phyloP scores from a whole-genome alignment of 805 yeast species.

The Cyberlindnera mississippiensis region DNA sequence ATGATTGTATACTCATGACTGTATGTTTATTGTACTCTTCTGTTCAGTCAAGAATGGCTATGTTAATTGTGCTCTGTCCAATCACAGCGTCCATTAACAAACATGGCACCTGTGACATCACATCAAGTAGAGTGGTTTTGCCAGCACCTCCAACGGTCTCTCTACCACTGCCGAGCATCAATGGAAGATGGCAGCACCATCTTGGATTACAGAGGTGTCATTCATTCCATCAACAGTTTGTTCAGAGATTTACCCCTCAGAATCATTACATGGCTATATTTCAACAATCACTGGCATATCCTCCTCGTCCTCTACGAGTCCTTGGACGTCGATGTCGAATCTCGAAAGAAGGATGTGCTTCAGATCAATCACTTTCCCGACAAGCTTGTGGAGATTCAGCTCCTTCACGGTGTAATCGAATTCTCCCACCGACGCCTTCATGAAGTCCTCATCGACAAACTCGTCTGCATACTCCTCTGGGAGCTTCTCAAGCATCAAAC shows the following conservation, averaged over 20 bases:
- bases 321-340: slow-evolving; percentile 19
- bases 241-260: no score
- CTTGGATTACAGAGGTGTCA: no score
- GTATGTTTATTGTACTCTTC: no score
- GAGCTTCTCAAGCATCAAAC: slow-evolving; percentile 35
- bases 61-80: no score
- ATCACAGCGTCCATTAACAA: no score
- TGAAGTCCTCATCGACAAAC: slow-evolving; percentile 25
- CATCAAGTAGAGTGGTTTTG: background rate
- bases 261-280: background rate
- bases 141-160: background rate
- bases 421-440: slow-evolving; percentile 18
- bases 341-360: slow-evolving; percentile 12
- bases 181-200: no score
- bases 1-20: no score
- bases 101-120: no score
- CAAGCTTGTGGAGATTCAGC: slow-evolving; percentile 16
- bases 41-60: no score
- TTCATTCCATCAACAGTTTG: no score
- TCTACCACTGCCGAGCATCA: no score
- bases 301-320: slow-evolving; percentile 23
- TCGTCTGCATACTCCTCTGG: slow-evolving; percentile 44
- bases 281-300: slow-evolving; percentile 26
- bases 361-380: slow-evolving; percentile 13
- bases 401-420: slow-evolving; percentile 27